phyloP scores from a whole-genome alignment of 352 stramenopile genomes.

The Pythium scleroteichum region DNA sequence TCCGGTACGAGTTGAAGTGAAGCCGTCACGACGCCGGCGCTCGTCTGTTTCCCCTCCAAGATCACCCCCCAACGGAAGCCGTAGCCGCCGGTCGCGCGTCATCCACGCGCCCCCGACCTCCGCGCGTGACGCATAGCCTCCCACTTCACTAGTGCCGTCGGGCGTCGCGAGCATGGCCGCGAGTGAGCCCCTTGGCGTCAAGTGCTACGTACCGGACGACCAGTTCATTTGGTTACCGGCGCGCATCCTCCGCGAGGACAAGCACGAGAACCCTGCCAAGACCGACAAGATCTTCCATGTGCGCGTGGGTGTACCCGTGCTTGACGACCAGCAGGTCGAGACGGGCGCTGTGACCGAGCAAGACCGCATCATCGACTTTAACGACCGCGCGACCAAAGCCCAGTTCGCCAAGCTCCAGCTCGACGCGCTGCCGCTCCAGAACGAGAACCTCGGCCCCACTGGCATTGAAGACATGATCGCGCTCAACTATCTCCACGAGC shows the following conservation, averaged over 20 bases:
- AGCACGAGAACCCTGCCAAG: conserved; percentile 43
- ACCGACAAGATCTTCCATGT: conserved; percentile 58
- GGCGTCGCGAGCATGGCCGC: conserved; percentile 15
- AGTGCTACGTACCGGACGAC: conserved; percentile 85
- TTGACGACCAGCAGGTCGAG: conserved; percentile 22
- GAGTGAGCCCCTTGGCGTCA: conserved; percentile 41
- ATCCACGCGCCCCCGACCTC: too few species aligned
- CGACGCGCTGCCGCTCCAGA: conserved; percentile 78
- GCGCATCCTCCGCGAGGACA: conserved; percentile 66
- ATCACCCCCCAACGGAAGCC: neutral
- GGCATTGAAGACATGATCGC: conserved; percentile 88
- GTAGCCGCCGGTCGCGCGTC: too few species aligned
- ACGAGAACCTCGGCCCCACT: conserved; percentile 54
- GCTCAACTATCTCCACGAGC: conserved; percentile 90
- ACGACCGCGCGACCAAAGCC: conserved; percentile 62
- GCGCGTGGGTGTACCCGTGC: conserved; percentile 46
- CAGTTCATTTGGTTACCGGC: conserved; percentile 76
- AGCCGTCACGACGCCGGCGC: conserved; percentile 11
- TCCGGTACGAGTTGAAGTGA: conserved; percentile 31
- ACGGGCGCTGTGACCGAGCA: conserved; percentile 32
- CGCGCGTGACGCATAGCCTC: too few species aligned
- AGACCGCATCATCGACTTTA: conserved; percentile 76
- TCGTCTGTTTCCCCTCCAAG: conserved; percentile 13
- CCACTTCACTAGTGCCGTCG: too few species aligned
- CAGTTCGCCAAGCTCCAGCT: conserved; percentile 66